A percentile compares a stretch with the other conserved stretches of the same genome.
phyloP scores from a whole-genome alignment of 2,329 filamentous ascomycete species.

The Cercospora nicotianae region DNA sequence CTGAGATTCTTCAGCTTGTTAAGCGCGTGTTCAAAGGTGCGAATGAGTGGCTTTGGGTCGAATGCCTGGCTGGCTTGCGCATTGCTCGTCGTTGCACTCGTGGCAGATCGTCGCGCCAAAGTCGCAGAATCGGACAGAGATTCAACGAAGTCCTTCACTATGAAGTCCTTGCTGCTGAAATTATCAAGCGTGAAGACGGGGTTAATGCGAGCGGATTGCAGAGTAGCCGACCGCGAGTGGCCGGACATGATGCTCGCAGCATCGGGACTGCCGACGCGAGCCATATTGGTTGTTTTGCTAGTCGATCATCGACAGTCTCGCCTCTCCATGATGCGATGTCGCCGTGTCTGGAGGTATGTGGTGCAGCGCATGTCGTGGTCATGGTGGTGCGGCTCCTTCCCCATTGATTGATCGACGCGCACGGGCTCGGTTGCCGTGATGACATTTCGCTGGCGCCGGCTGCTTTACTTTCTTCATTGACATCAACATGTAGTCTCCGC shows the following conservation, averaged over 20 bases:
- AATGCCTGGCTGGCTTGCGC: constrained; percentile 54
- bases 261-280: constrained; percentile 37
- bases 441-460: neutral
- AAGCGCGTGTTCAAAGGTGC: constrained; percentile 81
- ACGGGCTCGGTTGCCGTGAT: neutral
- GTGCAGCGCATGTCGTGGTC: neutral
- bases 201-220: constrained; percentile 38
- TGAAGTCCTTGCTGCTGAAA: constrained; percentile 72
- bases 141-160: constrained; percentile 97
- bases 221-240: constrained; percentile 33
- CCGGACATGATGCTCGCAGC: constrained; percentile 45
- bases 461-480: neutral
- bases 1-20: constrained; percentile 68
- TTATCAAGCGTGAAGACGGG: constrained; percentile 76
- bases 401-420: constrained; percentile 8
- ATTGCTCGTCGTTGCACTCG: constrained; percentile 33
- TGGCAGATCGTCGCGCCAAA: constrained; percentile 73
- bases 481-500: constrained; percentile 2
- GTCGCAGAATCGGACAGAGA: constrained; percentile 82
- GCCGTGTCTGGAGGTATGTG: neutral
- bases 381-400: neutral
- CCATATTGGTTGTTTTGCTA: constrained; percentile 8
- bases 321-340: neutral
- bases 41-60: constrained; percentile 94
- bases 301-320: neutral